These are phyloP conservation scores for Ustilago trichophora DNA, from an alignment of 1,284 basidiomycete genomes.

Conservation along the genomic window DNA sequence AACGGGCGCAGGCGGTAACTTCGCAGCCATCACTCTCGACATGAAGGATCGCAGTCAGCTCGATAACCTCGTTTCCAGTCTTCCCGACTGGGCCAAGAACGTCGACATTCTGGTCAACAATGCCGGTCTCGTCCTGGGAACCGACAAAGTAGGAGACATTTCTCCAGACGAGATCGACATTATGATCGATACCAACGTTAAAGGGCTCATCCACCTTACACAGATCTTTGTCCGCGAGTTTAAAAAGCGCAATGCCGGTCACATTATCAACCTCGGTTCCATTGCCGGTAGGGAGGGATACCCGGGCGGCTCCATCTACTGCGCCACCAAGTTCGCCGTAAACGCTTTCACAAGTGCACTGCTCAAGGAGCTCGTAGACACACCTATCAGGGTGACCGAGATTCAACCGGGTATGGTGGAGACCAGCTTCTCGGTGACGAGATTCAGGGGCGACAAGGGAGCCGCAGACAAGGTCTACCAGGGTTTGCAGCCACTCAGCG, in stretches of 20 bases:
- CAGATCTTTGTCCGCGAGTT: conserved; percentile 78
- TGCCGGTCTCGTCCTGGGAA: conserved; percentile 78
- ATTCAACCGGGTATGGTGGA: conserved; percentile 80
- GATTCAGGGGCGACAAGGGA: conserved; percentile 51
- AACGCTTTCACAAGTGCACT: conserved; percentile 85
- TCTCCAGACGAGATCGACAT: conserved; percentile 75
- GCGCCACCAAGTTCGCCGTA: conserved; percentile 82
- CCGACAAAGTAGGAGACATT: conserved; percentile 83
- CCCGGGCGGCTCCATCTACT: conserved; percentile 68
- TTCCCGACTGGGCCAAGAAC: conserved; percentile 60
- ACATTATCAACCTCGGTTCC: conserved; percentile 94
- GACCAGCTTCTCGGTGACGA: conserved; percentile 69
- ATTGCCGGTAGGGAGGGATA: conserved; percentile 92
- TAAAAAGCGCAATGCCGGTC: conserved; percentile 84
- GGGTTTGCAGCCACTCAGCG: conserved; percentile 59
- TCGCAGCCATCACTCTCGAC: conserved; percentile 56
- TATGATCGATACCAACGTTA: conserved; percentile 94
- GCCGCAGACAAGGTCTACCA: conserved; percentile 61
- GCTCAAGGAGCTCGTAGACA: conserved; percentile 85
- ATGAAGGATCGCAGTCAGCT: conserved; percentile 51
- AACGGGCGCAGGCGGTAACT: conserved; percentile 69
- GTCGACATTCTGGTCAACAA: conserved; percentile 65
- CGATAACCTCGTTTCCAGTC: conserved; percentile 34
- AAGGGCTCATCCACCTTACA: conserved; percentile 84
- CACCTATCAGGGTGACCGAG: conserved; percentile 68